Evolutionary conservation across 2,329 filamentous ascomycete genomes (phyloP).

Genomic region (Alternaria arbusti): DNA sequence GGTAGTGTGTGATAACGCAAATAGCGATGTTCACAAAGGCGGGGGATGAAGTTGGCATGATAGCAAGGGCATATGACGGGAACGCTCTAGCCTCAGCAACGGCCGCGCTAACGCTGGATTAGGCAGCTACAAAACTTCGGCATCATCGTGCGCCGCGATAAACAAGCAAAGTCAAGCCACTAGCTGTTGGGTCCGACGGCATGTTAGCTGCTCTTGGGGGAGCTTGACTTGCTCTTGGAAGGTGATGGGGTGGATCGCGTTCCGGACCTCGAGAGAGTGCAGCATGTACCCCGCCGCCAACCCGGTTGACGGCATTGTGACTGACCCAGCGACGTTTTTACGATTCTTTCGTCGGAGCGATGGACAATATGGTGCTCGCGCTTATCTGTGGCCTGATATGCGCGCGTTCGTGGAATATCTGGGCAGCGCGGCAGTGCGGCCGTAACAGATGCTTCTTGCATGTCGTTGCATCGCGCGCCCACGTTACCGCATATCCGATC

Average conservation of each 20-base stretch:
- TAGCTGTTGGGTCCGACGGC: slow-evolving; percentile 2
- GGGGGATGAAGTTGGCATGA: neutral
- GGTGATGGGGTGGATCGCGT: neutral
- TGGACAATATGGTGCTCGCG: neutral
- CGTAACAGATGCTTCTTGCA: neutral
- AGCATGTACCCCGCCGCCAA: neutral
- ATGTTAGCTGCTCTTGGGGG: slow-evolving; percentile 4
- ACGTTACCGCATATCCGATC: neutral
- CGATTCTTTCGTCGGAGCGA: neutral
- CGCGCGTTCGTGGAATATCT: neutral
- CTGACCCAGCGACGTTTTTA: neutral
- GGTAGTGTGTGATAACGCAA: neutral
- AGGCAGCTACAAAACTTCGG: slow-evolving; percentile 11
- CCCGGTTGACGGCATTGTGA: neutral
- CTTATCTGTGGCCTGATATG: neutral
- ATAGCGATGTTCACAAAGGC: neutral
- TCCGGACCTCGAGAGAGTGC: neutral
- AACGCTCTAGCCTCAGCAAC: neutral
- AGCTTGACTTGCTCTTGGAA: slow-evolving; percentile 20
- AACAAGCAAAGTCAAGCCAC: slow-evolving; percentile 17
- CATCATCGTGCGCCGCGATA: slow-evolving; percentile 5
- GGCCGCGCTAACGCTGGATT: slow-evolving; percentile 1
- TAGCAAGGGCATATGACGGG: neutral
- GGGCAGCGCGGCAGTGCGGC: neutral
- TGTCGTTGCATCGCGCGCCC: neutral